Percentiles rank a stretch among this genome's conserved stretches.
Evolutionary conservation across 306 rosid species (phyloP).

Genomic region (Cajanus cajan): DNA sequence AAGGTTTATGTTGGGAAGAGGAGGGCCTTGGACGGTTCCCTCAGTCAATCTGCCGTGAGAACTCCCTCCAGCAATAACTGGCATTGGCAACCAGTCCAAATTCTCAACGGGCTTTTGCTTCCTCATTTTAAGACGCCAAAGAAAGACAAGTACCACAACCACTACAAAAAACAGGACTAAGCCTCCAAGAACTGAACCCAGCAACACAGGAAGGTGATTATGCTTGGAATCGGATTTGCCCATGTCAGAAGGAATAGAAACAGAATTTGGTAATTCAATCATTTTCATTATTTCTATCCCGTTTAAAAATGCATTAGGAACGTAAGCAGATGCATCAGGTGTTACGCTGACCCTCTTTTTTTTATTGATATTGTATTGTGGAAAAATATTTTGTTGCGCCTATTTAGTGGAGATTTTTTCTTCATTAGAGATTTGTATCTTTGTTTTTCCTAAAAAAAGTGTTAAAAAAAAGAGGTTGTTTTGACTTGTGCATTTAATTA

Average conservation of each 20-base stretch:
- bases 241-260: background rate
- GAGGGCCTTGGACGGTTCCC: conserved; percentile 28
- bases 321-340: fast-evolving
- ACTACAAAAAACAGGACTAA: background rate
- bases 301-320: conserved; percentile 11
- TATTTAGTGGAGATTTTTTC: too few relatives aligned
- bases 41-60: conserved; percentile 36
- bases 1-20: conserved; percentile 38
- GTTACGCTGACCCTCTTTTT: background rate
- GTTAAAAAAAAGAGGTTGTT: too few relatives aligned
- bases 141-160: background rate
- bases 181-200: conserved; percentile 31
- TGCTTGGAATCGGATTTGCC: background rate
- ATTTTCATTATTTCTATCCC: conserved; percentile 51
- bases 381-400: too few relatives aligned
- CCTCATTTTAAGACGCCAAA: conserved; percentile 30
- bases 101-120: conserved; percentile 10
- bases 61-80: conserved; percentile 23
- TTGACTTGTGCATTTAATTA: too few relatives aligned
- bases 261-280: background rate
- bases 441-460: too few relatives aligned
- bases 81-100: conserved; percentile 28
- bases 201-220: background rate
- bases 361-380: too few relatives aligned
- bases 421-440: too few relatives aligned